phyloP scores from a whole-genome alignment of 2,329 filamentous ascomycete species.

The Penicillium crustosum region DNA sequence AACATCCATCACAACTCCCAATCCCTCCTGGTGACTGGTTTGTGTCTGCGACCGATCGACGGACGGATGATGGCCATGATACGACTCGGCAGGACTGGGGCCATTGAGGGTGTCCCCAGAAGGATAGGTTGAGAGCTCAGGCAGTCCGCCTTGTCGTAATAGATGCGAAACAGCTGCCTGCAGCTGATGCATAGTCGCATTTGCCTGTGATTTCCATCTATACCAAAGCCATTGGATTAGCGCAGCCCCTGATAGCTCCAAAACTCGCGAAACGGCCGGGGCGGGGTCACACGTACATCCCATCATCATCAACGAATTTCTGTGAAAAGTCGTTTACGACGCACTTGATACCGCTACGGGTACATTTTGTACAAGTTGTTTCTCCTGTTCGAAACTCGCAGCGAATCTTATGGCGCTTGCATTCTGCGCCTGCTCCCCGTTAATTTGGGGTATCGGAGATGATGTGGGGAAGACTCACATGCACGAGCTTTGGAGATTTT shows the following conservation, averaged over 20 bases:
- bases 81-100: conserved; percentile 31
- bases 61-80: conserved; percentile 27
- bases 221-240: conserved; percentile 2
- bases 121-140: conserved; percentile 42
- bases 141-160: conserved; percentile 44
- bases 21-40: conserved; percentile 26
- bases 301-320: conserved; percentile 56
- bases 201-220: conserved; percentile 50
- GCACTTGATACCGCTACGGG: conserved; percentile 52
- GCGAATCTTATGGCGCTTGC: conserved; percentile 57
- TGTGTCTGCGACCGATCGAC: conserved; percentile 32
- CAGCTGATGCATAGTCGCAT: conserved; percentile 44
- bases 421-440: conserved; percentile 45
- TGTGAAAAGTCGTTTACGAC: conserved; percentile 58
- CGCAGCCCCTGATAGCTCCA: background rate
- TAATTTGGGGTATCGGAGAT: background rate
- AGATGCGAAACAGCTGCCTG: conserved; percentile 49
- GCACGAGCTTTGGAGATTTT: conserved; percentile 45
- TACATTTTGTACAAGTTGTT: conserved; percentile 51
- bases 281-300: conserved; percentile 42
- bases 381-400: conserved; percentile 52
- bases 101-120: conserved; percentile 30
- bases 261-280: background rate
- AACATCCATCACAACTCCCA: conserved; percentile 42
- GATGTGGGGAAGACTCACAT: conserved; percentile 32